Percentiles rank a stretch among this genome's conserved stretches.
Conservation (phyloP, 2,329 filamentous ascomycete species). For the Fusarium dlaminii region DNA sequence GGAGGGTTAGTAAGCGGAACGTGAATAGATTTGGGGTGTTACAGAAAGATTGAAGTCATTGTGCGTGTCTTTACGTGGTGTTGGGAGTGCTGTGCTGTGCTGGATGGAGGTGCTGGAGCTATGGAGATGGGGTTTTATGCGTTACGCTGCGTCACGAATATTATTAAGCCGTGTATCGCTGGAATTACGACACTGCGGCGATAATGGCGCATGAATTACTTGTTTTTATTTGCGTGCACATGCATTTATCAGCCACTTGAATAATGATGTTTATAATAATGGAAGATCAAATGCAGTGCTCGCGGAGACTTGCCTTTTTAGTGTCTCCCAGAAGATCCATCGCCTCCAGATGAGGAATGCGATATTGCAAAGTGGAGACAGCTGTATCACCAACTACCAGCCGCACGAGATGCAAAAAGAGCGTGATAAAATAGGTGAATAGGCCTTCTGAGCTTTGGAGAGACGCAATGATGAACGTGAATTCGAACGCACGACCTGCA, state of each 20-base stretch:
- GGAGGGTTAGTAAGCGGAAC: not conserved
- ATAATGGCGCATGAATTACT: not conserved
- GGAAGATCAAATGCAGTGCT: not conserved
- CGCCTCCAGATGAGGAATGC: not conserved
- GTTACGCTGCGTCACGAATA: not conserved
- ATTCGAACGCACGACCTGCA: not conserved
- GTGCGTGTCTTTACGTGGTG: not conserved
- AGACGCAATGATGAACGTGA: not conserved
- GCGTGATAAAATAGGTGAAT: not conserved
- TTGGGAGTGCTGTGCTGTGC: not conserved
- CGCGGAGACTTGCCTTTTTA: slow-evolving; percentile 6
- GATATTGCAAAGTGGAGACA: not conserved
- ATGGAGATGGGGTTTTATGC: slow-evolving; percentile 9
- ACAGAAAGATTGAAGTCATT: slow-evolving; percentile 40
- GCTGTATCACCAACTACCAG: not conserved
- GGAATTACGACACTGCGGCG: slow-evolving; percentile 21
- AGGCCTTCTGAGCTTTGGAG: accelerated
- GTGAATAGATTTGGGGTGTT: not conserved
- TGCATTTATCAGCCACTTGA: not conserved
- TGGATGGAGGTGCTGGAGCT: not conserved
- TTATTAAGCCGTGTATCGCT: slow-evolving; percentile 13
- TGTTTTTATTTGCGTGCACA: not conserved
- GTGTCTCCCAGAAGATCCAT: accelerated
- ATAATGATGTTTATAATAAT: not conserved
- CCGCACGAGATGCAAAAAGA: not conserved